Percentiles rank a stretch among this genome's conserved stretches.
Conservation (phyloP, 768 basidiomycete species). For the Porpolomopsis calyptriformis region DNA sequence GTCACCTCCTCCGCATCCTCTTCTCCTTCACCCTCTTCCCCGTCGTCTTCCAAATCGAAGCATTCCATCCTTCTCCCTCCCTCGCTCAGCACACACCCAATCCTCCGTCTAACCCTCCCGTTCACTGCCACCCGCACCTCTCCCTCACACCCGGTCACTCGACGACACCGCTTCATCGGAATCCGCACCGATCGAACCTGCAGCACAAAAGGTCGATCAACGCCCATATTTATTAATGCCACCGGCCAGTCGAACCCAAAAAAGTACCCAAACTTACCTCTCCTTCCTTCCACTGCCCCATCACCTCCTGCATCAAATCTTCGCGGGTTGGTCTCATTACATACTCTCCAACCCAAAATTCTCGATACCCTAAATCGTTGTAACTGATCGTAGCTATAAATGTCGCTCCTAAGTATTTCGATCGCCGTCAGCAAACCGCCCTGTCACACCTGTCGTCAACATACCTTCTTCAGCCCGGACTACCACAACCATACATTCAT, state of each 20-base stretch:
- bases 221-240: background rate
- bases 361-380: constrained; percentile 48
- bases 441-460: constrained; percentile 21
- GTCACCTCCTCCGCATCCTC: constrained; percentile 21
- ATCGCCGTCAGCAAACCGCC: constrained; percentile 26
- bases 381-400: constrained; percentile 58
- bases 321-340: constrained; percentile 48
- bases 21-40: constrained; percentile 38
- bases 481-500: constrained; percentile 54
- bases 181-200: constrained; percentile 41
- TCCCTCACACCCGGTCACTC: constrained; percentile 44
- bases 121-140: constrained; percentile 58
- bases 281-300: constrained; percentile 48
- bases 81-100: constrained; percentile 63
- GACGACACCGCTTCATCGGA: constrained; percentile 48
- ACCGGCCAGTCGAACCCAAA: constrained; percentile 16
- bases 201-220: constrained; percentile 14
- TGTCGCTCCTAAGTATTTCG: constrained; percentile 34
- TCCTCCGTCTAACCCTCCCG: constrained; percentile 60
- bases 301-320: constrained; percentile 51
- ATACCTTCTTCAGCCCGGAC: constrained; percentile 40
- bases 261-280: constrained; percentile 40
- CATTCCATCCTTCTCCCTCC: constrained; percentile 57
- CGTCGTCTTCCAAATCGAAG: constrained; percentile 68
- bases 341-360: constrained; percentile 36